Evolutionary conservation across 1,139 yeast genomes (phyloP), one percentile per base, ranked within the genome.

Genomic region (Lodderomyces orthopsilosis): DNA sequence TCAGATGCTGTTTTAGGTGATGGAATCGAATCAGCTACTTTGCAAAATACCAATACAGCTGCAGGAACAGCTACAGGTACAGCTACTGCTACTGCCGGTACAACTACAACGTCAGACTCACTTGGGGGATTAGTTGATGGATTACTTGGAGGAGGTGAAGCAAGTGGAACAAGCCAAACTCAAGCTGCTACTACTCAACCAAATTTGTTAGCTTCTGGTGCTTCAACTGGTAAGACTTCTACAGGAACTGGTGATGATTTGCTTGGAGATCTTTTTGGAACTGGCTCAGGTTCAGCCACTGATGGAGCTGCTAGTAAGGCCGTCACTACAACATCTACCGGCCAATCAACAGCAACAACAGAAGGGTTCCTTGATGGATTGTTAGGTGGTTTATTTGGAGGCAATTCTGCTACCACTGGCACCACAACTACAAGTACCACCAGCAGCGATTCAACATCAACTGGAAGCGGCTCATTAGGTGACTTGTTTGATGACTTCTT

Each of bases 401-500:
- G 34, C 12, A 12, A 13, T 10, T 17, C 40, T 10, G 34, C 46
- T 14, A 36, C 45, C 32, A 35, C 43, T 23, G 36, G 46, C 22
- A 33, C 46, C n/a, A 15, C 44, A 7, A 32, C 34, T 15, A 34
- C 38, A 27, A 18, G 26, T 12, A 35, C 42, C 8, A 26, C 33
- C 10, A 27, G 33, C 10, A 34, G 22, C 7, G 13, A 27, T 5
- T 18, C 37, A 19, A 34, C 24, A 13, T 34, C 37, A 19, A 34
- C 37, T 5, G 37, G 37, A 41, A 39, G 34, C 21, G 41, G 35
- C 14, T 23, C 18, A n/a, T 41, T 41, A 21, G 27, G 32, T 13
- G 34, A 33, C 23, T 41, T 49, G 26, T 41, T 58, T 18, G 58
- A 45, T 28, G 55, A 46, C 15, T 40, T 55, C n/a, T 51, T 54